Evolutionary conservation across 257 asterid genomes (phyloP).

Genomic region (Eustoma russellianum): DNA sequence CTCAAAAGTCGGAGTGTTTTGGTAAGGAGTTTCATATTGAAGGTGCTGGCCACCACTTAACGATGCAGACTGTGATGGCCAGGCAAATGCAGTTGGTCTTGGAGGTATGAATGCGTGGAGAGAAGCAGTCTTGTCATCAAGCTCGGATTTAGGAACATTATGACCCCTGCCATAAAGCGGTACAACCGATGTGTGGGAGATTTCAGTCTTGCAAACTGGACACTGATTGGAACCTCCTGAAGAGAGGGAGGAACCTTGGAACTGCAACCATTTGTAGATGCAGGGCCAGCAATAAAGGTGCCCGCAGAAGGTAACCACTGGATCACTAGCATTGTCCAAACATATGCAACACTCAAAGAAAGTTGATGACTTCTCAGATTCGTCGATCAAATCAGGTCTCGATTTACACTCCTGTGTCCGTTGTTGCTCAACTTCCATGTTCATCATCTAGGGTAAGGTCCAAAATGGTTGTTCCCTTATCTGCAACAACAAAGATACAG

Average conservation of each 20-base stretch:
- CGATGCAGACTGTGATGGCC: constrained; percentile 21
- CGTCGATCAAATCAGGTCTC: constrained; percentile 26
- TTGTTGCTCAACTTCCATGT: constrained; percentile 52
- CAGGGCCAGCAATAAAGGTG: constrained; percentile 96
- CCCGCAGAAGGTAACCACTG: constrained; percentile 80
- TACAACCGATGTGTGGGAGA: constrained; percentile 51
- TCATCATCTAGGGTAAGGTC: background rate
- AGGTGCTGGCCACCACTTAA: constrained; percentile 25
- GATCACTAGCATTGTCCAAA: constrained; percentile 62
- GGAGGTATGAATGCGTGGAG: constrained; percentile 38
- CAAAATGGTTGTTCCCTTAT: too few relatives aligned
- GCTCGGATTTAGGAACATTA: constrained; percentile 30
- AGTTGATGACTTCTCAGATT: constrained; percentile 10
- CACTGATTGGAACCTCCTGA: constrained; percentile 32
- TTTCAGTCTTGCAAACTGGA: constrained; percentile 83
- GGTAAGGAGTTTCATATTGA: constrained; percentile 17
- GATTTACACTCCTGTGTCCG: constrained; percentile 47
- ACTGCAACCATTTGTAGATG: constrained; percentile 69
- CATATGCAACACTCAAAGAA: constrained; percentile 89
- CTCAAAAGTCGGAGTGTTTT: constrained; percentile 9
- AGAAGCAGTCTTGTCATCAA: constrained; percentile 17
- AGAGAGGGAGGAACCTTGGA: constrained; percentile 25
- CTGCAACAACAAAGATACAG: too few relatives aligned
- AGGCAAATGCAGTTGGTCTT: constrained; percentile 49
- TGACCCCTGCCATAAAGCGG: constrained; percentile 70